These are phyloP conservation scores for Bruguiera parviflora DNA, from an alignment of 345 rosid genomes.

Conservation along the genomic window DNA sequence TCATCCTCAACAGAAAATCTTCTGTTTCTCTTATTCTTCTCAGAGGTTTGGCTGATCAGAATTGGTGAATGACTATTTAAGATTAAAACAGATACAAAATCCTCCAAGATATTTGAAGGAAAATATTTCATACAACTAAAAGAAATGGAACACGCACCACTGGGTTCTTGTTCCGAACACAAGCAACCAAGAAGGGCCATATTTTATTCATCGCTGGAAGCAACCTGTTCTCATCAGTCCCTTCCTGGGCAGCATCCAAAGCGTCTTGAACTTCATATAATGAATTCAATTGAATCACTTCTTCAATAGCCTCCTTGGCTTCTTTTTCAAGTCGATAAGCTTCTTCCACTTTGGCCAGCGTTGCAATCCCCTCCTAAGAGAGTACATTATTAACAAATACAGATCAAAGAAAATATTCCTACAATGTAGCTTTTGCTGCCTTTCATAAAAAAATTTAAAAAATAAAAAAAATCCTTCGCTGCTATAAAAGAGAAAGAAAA, in stretches of 20 bases:
- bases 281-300: slow-evolving; percentile 49
- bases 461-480: background rate
- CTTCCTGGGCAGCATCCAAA: slow-evolving; percentile 55
- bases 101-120: no score
- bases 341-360: slow-evolving; percentile 77
- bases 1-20: background rate
- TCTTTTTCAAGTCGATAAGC: slow-evolving; percentile 63
- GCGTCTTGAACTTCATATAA: slow-evolving; percentile 61
- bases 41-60: background rate
- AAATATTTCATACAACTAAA: background rate
- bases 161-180: slow-evolving; percentile 55
- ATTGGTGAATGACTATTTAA: background rate
- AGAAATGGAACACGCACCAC: slow-evolving; percentile 39
- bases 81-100: no score
- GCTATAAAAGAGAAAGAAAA: background rate
- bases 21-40: background rate
- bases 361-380: slow-evolving; percentile 59
- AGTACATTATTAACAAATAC: slow-evolving; percentile 3
- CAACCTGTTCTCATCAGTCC: slow-evolving; percentile 71
- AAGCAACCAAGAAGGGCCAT: slow-evolving; percentile 82
- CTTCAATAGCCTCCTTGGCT: slow-evolving; percentile 66
- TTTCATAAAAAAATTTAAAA: no score
- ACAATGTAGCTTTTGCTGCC: background rate
- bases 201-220: slow-evolving; percentile 89
- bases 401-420: slow-evolving; percentile 2